Evolutionary conservation across 306 rosid species (phyloP).

Genomic region (Senna siamea): DNA sequence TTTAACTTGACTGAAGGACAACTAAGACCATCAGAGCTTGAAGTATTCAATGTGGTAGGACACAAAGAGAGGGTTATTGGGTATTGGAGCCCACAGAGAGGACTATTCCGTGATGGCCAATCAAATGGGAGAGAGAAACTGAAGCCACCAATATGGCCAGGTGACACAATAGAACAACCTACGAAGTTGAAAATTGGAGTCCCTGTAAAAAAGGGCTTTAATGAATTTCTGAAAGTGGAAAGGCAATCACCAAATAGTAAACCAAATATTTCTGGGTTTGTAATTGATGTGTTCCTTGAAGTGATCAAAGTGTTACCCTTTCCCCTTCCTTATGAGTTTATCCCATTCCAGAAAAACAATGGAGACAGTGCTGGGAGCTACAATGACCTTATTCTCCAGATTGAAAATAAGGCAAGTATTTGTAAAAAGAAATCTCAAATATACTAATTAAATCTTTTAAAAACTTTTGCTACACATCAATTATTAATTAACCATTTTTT

Average conservation of each 20-base stretch:
- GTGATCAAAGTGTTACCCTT: constrained; percentile 38
- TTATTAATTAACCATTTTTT: too few species aligned
- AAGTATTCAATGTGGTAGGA: constrained; percentile 46
- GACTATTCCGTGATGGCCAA: too few species aligned
- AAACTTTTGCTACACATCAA: too few species aligned
- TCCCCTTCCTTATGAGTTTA: constrained; percentile 32
- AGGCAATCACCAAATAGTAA: background rate
- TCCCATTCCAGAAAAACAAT: background rate
- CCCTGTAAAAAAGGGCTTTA: constrained; percentile 32
- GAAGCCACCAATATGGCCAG: constrained; percentile 50
- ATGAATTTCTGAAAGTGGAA: constrained; percentile 34
- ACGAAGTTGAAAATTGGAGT: constrained; percentile 48
- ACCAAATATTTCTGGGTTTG: constrained; percentile 38
- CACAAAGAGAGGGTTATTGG: constrained; percentile 45
- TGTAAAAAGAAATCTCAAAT: too few species aligned
- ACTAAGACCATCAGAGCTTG: constrained; percentile 37
- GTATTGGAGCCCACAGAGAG: constrained; percentile 39
- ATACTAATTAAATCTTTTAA: too few species aligned
- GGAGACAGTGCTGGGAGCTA: constrained; percentile 32
- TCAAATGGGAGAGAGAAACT: background rate
- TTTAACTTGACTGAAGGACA: constrained; percentile 37
- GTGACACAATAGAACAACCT: constrained; percentile 26
- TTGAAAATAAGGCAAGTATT: constrained; percentile 33
- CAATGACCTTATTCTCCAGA: constrained; percentile 25
- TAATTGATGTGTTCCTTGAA: constrained; percentile 37